Evolutionary conservation across 2,329 filamentous ascomycete species (phyloP).

Genomic region (Nothopassalora personata): DNA sequence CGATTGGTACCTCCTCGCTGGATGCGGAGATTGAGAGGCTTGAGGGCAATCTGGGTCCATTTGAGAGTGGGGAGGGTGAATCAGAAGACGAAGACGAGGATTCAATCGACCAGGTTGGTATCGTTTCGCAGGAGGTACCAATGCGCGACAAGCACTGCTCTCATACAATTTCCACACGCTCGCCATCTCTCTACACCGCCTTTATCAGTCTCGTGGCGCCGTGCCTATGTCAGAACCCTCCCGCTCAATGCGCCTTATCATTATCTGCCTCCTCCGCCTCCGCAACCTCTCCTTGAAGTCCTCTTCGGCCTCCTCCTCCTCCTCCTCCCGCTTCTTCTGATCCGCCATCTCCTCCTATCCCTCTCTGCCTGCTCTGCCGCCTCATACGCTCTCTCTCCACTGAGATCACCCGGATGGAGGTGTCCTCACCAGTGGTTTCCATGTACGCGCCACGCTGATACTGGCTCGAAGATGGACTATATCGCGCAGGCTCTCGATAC

Average conservation of each 20-base stretch:
- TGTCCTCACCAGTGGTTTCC: not conserved
- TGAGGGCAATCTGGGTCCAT: too few species aligned
- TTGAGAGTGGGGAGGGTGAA: too few species aligned
- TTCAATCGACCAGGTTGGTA: too few species aligned
- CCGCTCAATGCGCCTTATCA: too few species aligned
- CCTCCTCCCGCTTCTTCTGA: not conserved
- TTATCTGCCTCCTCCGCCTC: too few species aligned
- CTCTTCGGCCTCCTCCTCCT: not conserved
- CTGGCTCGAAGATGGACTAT: not conserved
- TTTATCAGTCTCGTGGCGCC: too few species aligned
- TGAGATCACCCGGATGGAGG: not conserved
- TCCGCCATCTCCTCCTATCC: not conserved
- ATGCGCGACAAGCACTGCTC: too few species aligned
- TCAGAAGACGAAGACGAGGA: too few species aligned
- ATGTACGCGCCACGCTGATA: not conserved
- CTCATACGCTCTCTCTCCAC: not conserved
- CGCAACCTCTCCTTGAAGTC: not conserved
- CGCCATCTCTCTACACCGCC: too few species aligned
- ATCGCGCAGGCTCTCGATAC: not conserved
- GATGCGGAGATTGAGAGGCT: not conserved
- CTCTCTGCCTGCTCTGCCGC: not conserved
- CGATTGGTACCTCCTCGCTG: not conserved
- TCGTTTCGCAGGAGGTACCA: too few species aligned
- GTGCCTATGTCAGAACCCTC: too few species aligned
- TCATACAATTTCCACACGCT: too few species aligned